These are phyloP conservation scores for Pulveroboletus sp. DNA, from an alignment of 768 basidiomycete genomes.

Conservation along the genomic window DNA sequence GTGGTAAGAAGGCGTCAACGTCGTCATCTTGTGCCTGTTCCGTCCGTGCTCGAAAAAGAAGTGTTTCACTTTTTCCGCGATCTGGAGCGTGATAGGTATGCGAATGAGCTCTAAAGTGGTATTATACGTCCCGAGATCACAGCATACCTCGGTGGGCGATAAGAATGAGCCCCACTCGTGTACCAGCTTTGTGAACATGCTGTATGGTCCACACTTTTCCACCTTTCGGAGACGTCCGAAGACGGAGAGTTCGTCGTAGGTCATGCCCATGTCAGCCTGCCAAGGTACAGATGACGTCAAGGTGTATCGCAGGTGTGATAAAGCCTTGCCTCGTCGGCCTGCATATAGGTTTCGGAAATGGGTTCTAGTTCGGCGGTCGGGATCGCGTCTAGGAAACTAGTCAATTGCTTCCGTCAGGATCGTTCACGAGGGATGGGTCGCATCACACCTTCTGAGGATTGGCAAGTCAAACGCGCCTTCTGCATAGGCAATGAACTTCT, in stretches of 20 bases:
- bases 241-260: constrained; percentile 92
- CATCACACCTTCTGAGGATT: constrained; percentile 63
- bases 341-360: constrained; percentile 89
- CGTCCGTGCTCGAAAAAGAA: constrained; percentile 97
- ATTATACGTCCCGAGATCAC: background rate
- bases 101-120: constrained; percentile 24
- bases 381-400: constrained; percentile 84
- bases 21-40: constrained; percentile 99
- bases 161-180: constrained; percentile 89
- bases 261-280: constrained; percentile 99
- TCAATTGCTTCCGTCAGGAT: background rate
- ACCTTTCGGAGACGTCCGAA: constrained; percentile 93
- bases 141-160: constrained; percentile 72
- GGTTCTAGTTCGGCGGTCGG: constrained; percentile 98
- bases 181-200: constrained; percentile 92
- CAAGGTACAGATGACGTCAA: constrained; percentile 1
- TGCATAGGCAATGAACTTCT: constrained; percentile 90
- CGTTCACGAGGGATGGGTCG: background rate
- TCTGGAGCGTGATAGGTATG: constrained; percentile 39
- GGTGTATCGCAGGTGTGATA: background rate
- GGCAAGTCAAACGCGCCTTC: constrained; percentile 77
- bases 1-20: constrained; percentile 89
- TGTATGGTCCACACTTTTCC: constrained; percentile 96
- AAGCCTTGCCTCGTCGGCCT: constrained; percentile 80
- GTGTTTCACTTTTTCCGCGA: constrained; percentile 94